Evolutionary conservation across 2,329 filamentous ascomycete genomes (phyloP).

Genomic region (Fusarium sp.): DNA sequence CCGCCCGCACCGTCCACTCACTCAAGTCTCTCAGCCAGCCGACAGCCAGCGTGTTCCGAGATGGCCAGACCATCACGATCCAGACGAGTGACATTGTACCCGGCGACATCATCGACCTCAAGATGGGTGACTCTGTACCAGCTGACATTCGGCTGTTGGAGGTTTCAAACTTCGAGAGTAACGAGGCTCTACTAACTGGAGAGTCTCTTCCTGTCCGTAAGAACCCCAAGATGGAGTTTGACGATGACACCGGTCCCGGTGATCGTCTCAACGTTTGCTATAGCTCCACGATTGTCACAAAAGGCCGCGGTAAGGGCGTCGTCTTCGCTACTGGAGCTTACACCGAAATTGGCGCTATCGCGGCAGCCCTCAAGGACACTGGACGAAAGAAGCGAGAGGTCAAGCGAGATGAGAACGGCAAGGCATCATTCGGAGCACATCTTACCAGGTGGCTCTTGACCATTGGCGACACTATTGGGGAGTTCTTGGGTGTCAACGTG

Average conservation of each 20-base stretch:
- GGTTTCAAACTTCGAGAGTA: constrained; percentile 37
- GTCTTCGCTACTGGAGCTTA: constrained; percentile 74
- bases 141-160: constrained; percentile 66
- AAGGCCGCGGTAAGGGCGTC: constrained; percentile 71
- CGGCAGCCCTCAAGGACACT: constrained; percentile 60
- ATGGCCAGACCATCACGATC: constrained; percentile 30
- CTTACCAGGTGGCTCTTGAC: constrained; percentile 55
- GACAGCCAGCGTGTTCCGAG: constrained; percentile 40
- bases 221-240: constrained; percentile 60
- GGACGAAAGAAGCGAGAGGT: constrained; percentile 52
- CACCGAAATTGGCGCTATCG: constrained; percentile 75
- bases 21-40: constrained; percentile 56
- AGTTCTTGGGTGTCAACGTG: constrained; percentile 64
- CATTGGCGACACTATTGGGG: constrained; percentile 40
- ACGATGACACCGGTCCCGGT: constrained; percentile 61
- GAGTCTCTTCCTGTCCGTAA: constrained; percentile 71
- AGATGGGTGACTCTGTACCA: constrained; percentile 71
- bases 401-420: constrained; percentile 61
- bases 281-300: constrained; percentile 73
- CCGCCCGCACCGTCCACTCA: constrained; percentile 64
- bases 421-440: constrained; percentile 51
- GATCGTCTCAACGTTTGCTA: constrained; percentile 76
- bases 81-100: constrained; percentile 50
- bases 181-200: constrained; percentile 38
- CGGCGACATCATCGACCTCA: constrained; percentile 69